Percentiles rank a stretch among this genome's conserved stretches.
Conservation (phyloP, 2,329 filamentous ascomycete species). For the Raffaelea deltoideospora region DNA sequence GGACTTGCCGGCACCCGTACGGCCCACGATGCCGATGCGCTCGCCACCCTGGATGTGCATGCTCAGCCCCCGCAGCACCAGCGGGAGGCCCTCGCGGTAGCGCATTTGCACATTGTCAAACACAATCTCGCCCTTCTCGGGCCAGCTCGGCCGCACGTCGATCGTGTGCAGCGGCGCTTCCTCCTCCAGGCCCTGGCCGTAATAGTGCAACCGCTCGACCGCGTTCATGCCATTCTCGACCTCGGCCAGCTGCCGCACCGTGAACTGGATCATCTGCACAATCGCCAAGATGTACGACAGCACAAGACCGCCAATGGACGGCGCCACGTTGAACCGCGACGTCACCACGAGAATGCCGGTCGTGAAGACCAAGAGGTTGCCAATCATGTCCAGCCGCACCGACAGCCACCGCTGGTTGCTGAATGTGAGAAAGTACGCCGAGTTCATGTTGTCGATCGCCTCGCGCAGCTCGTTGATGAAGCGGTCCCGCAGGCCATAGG, state of each 20-base stretch:
- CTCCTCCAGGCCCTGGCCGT: slow-evolving; percentile 73
- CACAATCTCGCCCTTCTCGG: slow-evolving; percentile 66
- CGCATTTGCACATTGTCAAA: slow-evolving; percentile 68
- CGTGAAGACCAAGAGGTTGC: slow-evolving; percentile 71
- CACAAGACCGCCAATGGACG: slow-evolving; percentile 75
- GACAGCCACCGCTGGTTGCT: slow-evolving; percentile 92
- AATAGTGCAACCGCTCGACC: slow-evolving; percentile 82
- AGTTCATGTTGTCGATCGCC: slow-evolving; percentile 81
- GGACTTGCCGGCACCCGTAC: slow-evolving; percentile 70
- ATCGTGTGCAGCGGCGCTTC: slow-evolving; percentile 71
- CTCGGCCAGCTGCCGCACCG: slow-evolving; percentile 82
- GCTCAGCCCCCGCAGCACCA: slow-evolving; percentile 54
- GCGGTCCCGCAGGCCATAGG: slow-evolving; percentile 66
- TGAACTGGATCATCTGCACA: slow-evolving; percentile 92
- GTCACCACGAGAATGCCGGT: slow-evolving; percentile 86
- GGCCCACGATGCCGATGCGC: slow-evolving; percentile 66
- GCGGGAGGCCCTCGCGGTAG: slow-evolving; percentile 55
- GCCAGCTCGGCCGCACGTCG: slow-evolving; percentile 64
- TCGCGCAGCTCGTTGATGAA: slow-evolving; percentile 57
- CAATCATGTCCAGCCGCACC: slow-evolving; percentile 69
- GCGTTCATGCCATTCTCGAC: slow-evolving; percentile 98
- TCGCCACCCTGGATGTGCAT: slow-evolving; percentile 65
- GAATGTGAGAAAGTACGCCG: slow-evolving; percentile 88
- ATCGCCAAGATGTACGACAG: slow-evolving; percentile 87
- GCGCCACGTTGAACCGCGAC: slow-evolving; percentile 69